Evolutionary conservation across 2,329 filamentous ascomycete genomes (phyloP), one percentile per base, ranked within the genome.

Genomic region (Aspergillus sp.): DNA sequence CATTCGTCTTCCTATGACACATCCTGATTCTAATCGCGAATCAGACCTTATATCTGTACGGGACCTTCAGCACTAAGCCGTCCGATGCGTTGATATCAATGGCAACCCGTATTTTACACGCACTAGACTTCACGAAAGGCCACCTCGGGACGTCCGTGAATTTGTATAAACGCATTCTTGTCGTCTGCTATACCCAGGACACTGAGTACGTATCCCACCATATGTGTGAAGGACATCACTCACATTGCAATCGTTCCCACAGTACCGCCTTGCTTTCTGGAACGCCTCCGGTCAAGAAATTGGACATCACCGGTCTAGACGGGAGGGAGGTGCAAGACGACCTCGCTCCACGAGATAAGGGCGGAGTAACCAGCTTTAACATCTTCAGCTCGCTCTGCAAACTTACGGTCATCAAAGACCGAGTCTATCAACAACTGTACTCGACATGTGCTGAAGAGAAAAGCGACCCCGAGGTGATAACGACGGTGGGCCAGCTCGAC

Each of bases 21-120:
- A n/a, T n/a, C n/a, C n/a, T n/a, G n/a, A n/a, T n/a, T 23, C 17
- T 14, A 3, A 5, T 20, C n/a, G 7, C 23, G 23, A 25, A 25
- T 25, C 17, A 47, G 43, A 34, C 44, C 17, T 16, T 45, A 23
- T 51, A 42, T 32, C 49, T 47, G 2, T 11, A 45, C 13, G 44
- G 43, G 2, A 47, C 43, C 4, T 51, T 51, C 17, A 29, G 40
- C 16, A 20, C 4, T 6, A 38, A 46, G 13, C 43, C 43, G 5
- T 47, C 34, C 5, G 23, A 41, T 2, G 17, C 43, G 20, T 31
- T 51, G 20, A 11, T 51, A 19, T 40, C 49, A 4, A 21, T 51
- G 13, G 49, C 49, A 2, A n/a, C 46, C 11, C 49, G 49, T 25
- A 47, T 45, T n/a, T 29, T 51, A 21, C 43, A 45, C 13, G 44